These are phyloP conservation scores for Carex scoparia DNA, from an alignment of 176 grass and related monocot genomes.

Conservation along the genomic window DNA sequence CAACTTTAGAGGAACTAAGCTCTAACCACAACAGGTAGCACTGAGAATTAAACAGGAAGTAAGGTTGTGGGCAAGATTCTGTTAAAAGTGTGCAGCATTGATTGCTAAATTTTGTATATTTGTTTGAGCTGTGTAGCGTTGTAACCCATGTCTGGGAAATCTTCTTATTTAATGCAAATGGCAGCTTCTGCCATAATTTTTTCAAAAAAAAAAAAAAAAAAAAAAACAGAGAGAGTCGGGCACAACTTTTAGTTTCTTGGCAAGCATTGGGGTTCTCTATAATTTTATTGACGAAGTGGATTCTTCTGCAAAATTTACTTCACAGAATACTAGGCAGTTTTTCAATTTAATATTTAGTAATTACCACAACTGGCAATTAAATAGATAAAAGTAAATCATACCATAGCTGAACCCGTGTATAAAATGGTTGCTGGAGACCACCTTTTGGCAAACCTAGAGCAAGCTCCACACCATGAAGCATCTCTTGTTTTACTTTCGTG, in stretches of 20 bases:
- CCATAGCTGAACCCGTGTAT: conserved; percentile 87
- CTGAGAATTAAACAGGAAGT: no score
- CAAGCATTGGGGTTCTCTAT: neutral
- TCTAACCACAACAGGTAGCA: no score
- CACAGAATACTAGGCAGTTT: neutral
- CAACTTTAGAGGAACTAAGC: neutral
- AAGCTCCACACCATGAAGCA: conserved; percentile 74
- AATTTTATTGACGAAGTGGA: neutral
- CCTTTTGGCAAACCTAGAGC: conserved; percentile 69
- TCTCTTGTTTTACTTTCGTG: conserved; percentile 84
- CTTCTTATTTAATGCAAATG: no score
- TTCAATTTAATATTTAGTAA: neutral
- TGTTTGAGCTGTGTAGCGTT: no score
- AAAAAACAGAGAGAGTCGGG: neutral
- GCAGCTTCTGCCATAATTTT: no score
- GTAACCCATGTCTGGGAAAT: no score
- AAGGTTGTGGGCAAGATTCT: no score
- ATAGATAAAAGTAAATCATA: conserved; percentile 15
- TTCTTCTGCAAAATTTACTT: neutral
- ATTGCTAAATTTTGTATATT: no score
- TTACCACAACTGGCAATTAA: neutral
- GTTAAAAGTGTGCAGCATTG: no score
- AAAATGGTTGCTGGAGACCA: conserved; percentile 73
- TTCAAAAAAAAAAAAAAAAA: no score
- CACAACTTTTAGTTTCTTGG: neutral